Evolutionary conservation across 1,284 basidiomycete genomes (phyloP), one percentile per base, ranked within the genome.

Genomic region (Abortiporus biennis): DNA sequence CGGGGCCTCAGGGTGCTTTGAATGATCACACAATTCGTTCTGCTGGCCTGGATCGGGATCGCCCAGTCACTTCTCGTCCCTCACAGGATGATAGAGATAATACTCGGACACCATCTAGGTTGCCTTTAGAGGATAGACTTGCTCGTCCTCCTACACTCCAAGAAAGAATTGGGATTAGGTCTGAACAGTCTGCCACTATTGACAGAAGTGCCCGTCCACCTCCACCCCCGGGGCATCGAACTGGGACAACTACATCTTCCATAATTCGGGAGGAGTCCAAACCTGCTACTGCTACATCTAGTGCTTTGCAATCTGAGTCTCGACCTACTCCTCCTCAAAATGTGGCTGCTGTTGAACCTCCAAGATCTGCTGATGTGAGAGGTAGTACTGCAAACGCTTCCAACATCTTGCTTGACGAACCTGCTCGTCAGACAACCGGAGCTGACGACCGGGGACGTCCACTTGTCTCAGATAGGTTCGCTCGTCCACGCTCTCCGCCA

Each of bases 91-190:
- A 54, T 20, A 34, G 39, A 31, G 50, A 54, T 15, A 36, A 49
- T 34, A 11, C 48, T 33, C 54, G 51, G 16, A 43, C 52, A 13
- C 40, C 47, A 22, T n/a, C n/a, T n/a, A n/a, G n/a, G n/a, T 41
- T 50, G 2, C 47, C 58, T 19, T 43, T 60, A 11, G 61, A 62
- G 45, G 62, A 59, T 13, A 50, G 59, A 19, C 49, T 61, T 21
- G 51, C 47, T 25, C 54, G 57, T 19, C 47, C 36, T 9, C 46
- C 35, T 11, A 42, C 56, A 8, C 48, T 63, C 3, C 59, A 59
- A 34, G 62, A 62, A 32, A 53, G 59, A 21, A 36, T 61, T 16
- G 52, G 53, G 29, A 20, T 15, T 13, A 30, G 47, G 15, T 45
- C 47, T 38, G 33, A 33, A 16, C 47, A 45, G 19, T 20, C 24